Percentiles rank a stretch among this genome's conserved stretches.
phyloP scores from a whole-genome alignment of 192 early-diverging fungal species.

The Chytriomyces hyalinus region DNA sequence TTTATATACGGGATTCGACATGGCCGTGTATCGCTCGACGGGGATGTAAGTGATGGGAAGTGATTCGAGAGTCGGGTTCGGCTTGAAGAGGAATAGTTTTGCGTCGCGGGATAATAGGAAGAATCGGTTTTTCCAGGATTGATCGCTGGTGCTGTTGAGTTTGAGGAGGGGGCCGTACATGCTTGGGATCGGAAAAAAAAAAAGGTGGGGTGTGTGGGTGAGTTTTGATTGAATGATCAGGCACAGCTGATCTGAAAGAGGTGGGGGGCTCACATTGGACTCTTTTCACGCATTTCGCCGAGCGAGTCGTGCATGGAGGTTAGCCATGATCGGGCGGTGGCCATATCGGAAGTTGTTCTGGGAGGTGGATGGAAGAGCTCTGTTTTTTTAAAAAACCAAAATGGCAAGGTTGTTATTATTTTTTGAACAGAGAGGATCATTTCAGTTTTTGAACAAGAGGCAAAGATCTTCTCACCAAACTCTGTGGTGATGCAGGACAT shows the following conservation, averaged over 20 bases:
- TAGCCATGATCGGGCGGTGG: background rate
- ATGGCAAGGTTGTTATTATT: too few species aligned
- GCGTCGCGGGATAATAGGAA: slow-evolving; percentile 8
- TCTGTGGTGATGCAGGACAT: too few species aligned
- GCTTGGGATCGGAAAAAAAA: background rate
- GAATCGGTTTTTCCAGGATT: slow-evolving; percentile 2
- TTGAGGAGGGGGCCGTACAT: background rate
- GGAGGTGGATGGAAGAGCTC: too few species aligned
- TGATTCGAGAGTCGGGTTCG: background rate
- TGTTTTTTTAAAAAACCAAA: too few species aligned
- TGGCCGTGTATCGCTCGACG: background rate
- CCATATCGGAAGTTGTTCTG: too few species aligned
- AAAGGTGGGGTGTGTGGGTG: background rate
- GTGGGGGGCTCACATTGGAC: background rate
- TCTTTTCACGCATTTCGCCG: background rate
- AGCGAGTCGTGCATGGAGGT: background rate
- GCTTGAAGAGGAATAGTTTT: slow-evolving; percentile 24
- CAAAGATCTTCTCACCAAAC: too few species aligned
- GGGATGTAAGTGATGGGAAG: slow-evolving; percentile 14
- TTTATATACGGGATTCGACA: background rate
- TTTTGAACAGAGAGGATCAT: too few species aligned
- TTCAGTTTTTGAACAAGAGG: too few species aligned
- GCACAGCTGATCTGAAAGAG: too few species aligned
- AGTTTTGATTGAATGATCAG: background rate
- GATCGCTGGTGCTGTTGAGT: slow-evolving; percentile 4